A percentile compares a stretch with the other conserved stretches of the same genome.
Evolutionary conservation across 768 basidiomycete species (phyloP).

Genomic region (Boletus sp.): DNA sequence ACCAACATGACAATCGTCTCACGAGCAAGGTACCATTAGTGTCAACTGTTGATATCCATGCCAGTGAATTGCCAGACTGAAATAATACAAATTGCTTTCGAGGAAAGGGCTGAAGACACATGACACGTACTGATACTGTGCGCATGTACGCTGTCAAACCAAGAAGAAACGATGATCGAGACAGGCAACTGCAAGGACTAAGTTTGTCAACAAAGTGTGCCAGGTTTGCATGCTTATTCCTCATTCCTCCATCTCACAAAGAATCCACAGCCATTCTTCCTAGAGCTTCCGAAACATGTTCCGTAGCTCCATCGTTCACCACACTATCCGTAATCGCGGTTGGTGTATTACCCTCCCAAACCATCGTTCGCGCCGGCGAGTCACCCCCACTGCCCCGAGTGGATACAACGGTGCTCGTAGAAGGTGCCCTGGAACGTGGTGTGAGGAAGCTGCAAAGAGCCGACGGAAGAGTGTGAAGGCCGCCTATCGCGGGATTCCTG

Average conservation of each 20-base stretch:
- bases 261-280: slow-evolving; percentile 26
- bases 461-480: slow-evolving; percentile 5
- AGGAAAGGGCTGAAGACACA: background rate
- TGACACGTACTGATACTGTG: background rate
- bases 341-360: background rate
- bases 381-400: background rate
- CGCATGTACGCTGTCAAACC: background rate
- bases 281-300: slow-evolving; percentile 20
- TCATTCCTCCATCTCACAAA: background rate
- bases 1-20: background rate
- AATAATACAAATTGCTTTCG: background rate
- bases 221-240: background rate
- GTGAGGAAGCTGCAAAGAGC: slow-evolving; percentile 10
- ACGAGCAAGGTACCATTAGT: background rate
- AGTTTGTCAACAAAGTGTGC: background rate
- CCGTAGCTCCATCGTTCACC: slow-evolving; percentile 2
- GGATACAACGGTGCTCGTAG: slow-evolving; percentile 24
- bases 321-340: background rate
- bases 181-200: background rate
- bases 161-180: background rate
- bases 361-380: background rate
- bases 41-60: background rate
- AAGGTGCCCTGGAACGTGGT: slow-evolving; percentile 17
- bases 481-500: background rate
- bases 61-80: slow-evolving; percentile 3